Percentiles rank a stretch among this genome's conserved stretches.
These are phyloP conservation scores for Eremothecium cymbalariae DNA, from an alignment of 1,139 yeast genomes.

Conservation along the genomic window DNA sequence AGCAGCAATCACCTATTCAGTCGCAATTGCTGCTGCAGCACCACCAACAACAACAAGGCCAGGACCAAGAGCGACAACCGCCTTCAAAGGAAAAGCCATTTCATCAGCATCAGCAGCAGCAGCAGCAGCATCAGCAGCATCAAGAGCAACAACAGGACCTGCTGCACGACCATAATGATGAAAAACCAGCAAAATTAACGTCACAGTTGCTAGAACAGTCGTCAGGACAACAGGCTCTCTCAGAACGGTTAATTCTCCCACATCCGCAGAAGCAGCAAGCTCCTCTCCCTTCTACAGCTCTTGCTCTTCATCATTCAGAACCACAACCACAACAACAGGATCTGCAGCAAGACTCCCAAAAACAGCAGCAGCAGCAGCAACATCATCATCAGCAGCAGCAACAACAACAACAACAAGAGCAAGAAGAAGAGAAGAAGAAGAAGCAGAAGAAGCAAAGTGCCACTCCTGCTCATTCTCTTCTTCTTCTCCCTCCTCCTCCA, in stretches of 20 bases:
- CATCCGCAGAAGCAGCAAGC: slow-evolving; percentile 1
- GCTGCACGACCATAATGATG: background rate
- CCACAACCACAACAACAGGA: slow-evolving; percentile 1
- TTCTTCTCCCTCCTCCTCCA: too few species aligned
- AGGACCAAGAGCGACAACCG: background rate
- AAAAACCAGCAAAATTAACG: too few species aligned
- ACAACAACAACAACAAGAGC: background rate
- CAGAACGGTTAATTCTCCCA: too few species aligned
- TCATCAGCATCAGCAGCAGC: too few species aligned
- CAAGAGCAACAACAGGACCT: background rate
- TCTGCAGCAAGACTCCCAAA: slow-evolving; percentile 1
- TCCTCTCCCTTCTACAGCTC: background rate
- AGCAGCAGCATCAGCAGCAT: background rate
- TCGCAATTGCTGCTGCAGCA: slow-evolving; percentile 1
- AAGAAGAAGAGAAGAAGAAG: too few species aligned
- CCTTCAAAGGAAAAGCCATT: too few species aligned
- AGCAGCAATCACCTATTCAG: background rate
- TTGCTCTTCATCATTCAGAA: too few species aligned
- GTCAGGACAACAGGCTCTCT: too few species aligned
- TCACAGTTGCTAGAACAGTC: too few species aligned
- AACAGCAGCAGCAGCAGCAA: slow-evolving; percentile 1
- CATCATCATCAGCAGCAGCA: slow-evolving; percentile 1
- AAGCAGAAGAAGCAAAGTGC: too few species aligned
- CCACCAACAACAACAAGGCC: background rate
- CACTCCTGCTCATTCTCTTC: too few species aligned